Evolutionary conservation across 1,284 basidiomycete genomes (phyloP).

Genomic region (Inonotus obliquus): DNA sequence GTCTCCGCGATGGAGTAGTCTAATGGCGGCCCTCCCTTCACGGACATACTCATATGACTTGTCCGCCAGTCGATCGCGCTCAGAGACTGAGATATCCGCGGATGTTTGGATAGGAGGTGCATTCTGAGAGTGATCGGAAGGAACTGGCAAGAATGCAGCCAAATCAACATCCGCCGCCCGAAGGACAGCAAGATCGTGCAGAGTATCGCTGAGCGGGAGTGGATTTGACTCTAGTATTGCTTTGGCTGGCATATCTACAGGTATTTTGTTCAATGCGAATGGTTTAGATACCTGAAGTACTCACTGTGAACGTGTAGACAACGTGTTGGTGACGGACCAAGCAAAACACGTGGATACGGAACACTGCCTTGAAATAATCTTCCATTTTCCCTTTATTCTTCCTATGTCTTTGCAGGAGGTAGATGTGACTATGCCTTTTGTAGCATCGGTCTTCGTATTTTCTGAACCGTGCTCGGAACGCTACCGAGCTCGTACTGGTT

Average conservation of each 20-base stretch:
- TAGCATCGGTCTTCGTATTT: no score
- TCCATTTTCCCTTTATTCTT: no score
- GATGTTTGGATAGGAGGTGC: background rate
- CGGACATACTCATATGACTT: constrained; percentile 34
- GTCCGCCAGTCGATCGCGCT: constrained; percentile 13
- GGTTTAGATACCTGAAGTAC: background rate
- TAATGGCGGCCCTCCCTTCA: constrained; percentile 50
- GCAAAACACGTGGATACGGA: background rate
- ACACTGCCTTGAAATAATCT: no score
- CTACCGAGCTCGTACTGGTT: no score
- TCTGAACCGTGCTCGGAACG: no score
- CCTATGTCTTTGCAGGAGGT: no score
- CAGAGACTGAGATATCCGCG: background rate
- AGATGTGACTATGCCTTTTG: no score
- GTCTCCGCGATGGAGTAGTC: constrained; percentile 46
- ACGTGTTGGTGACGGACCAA: background rate
- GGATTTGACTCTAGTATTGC: constrained; percentile 10
- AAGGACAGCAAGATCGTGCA: constrained; percentile 69
- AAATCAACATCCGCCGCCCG: constrained; percentile 57
- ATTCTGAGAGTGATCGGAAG: constrained; percentile 15
- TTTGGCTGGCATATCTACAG: constrained; percentile 8
- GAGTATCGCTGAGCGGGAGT: constrained; percentile 52
- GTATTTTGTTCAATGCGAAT: background rate
- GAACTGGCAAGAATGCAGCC: constrained; percentile 32
- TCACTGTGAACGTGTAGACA: background rate